These are phyloP conservation scores for Diaporthe sp. DNA, from an alignment of 2,329 filamentous ascomycete species.

Conservation along the genomic window DNA sequence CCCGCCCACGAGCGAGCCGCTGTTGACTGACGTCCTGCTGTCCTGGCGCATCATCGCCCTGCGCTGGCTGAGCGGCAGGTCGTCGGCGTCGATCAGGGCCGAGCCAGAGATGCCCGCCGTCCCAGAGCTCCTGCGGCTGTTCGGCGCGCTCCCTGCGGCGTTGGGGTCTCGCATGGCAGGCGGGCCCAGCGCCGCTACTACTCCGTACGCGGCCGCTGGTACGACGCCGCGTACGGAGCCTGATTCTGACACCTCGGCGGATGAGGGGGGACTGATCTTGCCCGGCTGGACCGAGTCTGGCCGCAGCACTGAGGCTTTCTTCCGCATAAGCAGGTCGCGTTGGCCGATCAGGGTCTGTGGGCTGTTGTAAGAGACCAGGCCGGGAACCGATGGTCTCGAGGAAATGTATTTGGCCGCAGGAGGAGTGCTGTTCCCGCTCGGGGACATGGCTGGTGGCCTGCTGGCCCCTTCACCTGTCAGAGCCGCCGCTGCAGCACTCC, in stretches of 20 bases:
- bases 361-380: slow-evolving; percentile 61
- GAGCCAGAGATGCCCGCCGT: not conserved
- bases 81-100: slow-evolving; percentile 59
- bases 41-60: slow-evolving; percentile 68
- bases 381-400: slow-evolving; percentile 49
- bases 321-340: slow-evolving; percentile 64
- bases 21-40: slow-evolving; percentile 47
- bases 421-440: slow-evolving; percentile 2
- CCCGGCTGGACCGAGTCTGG: slow-evolving; percentile 14
- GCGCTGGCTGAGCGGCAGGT: slow-evolving; percentile 78
- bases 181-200: not conserved
- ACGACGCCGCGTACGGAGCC: slow-evolving; percentile 50
- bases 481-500: slow-evolving; percentile 37
- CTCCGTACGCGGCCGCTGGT: not conserved
- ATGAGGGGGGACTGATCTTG: slow-evolving; percentile 20
- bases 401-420: slow-evolving; percentile 35
- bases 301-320: slow-evolving; percentile 49
- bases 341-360: slow-evolving; percentile 67
- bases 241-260: slow-evolving; percentile 52
- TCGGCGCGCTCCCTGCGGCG: slow-evolving; percentile 19
- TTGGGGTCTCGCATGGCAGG: slow-evolving; percentile 28
- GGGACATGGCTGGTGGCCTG: slow-evolving; percentile 39
- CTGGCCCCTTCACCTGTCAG: slow-evolving; percentile 28
- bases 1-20: slow-evolving; percentile 24
- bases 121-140: slow-evolving; percentile 25